phyloP scores from a whole-genome alignment of 441 rosid species.

The Adansonia rubrostipa region DNA sequence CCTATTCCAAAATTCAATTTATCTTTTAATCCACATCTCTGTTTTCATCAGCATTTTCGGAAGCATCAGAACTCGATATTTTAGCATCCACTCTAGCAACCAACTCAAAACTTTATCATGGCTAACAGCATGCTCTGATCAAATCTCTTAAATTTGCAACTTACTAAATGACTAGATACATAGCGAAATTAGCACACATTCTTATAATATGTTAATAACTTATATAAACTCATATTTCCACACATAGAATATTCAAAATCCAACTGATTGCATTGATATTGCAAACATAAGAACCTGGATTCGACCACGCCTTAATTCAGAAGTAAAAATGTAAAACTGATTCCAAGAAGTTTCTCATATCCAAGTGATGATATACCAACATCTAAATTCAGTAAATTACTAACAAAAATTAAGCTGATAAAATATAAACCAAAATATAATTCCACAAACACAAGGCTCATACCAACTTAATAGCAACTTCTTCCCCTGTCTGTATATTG shows the following conservation, averaged over 20 bases:
- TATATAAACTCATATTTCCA: constrained; percentile 5
- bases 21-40: constrained; percentile 17
- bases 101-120: background rate
- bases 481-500: constrained; percentile 58
- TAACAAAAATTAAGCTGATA: background rate
- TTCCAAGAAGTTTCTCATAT: constrained; percentile 18
- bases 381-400: constrained; percentile 5
- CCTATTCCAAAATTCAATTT: background rate
- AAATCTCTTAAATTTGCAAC: constrained; percentile 11
- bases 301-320: background rate
- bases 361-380: background rate
- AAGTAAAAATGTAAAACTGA: constrained; percentile 10
- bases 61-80: background rate
- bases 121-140: background rate
- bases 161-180: background rate
- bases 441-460: constrained; percentile 7
- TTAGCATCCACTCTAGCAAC: constrained; percentile 9
- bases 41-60: background rate
- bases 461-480: constrained; percentile 65
- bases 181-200: constrained; percentile 9
- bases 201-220: background rate
- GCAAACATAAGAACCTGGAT: background rate
- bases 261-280: constrained; percentile 10
- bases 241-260: constrained; percentile 5
- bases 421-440: background rate